A percentile compares a stretch with the other conserved stretches of the same genome.
Evolutionary conservation across 2,329 filamentous ascomycete genomes (phyloP).

Genomic region (Diaporthe destruens): DNA sequence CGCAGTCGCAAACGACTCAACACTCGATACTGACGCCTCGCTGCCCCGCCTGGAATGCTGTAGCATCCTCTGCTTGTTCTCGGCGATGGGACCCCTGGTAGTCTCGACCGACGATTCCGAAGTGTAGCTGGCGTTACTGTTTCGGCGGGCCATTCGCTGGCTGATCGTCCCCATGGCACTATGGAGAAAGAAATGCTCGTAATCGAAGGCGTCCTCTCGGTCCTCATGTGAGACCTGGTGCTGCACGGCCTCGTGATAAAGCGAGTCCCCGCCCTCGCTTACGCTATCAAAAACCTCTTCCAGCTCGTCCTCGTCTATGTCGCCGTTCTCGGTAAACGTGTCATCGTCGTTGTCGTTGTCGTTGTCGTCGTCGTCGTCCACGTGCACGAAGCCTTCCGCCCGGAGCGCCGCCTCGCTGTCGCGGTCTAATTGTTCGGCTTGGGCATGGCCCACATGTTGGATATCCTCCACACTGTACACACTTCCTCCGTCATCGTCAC

Average conservation of each 20-base stretch:
- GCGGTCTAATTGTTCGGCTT: conserved; percentile 46
- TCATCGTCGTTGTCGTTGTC: conserved; percentile 57
- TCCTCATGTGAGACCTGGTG: conserved; percentile 86
- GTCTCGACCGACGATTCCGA: conserved; percentile 74
- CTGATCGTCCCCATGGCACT: conserved; percentile 87
- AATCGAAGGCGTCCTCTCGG: conserved; percentile 94
- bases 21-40: conserved; percentile 62
- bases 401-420: conserved; percentile 47
- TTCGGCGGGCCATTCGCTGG: conserved; percentile 58
- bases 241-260: conserved; percentile 72
- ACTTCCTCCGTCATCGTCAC: conserved; percentile 48
- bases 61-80: conserved; percentile 36
- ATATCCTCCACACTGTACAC: conserved; percentile 48
- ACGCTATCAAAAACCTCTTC: conserved; percentile 55
- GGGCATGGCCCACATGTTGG: conserved; percentile 44
- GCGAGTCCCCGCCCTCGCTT: conserved; percentile 74
- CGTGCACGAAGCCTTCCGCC: conserved; percentile 44
- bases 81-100: conserved; percentile 61
- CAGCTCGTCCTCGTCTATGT: conserved; percentile 46
- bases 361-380: conserved; percentile 53
- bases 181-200: conserved; percentile 95
- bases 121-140: conserved; percentile 65
- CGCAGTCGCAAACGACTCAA: conserved; percentile 70
- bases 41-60: conserved; percentile 56
- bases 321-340: conserved; percentile 56